These are phyloP conservation scores for Fusarium incarnatum DNA, from an alignment of 2,329 filamentous ascomycete genomes.

Conservation along the genomic window DNA sequence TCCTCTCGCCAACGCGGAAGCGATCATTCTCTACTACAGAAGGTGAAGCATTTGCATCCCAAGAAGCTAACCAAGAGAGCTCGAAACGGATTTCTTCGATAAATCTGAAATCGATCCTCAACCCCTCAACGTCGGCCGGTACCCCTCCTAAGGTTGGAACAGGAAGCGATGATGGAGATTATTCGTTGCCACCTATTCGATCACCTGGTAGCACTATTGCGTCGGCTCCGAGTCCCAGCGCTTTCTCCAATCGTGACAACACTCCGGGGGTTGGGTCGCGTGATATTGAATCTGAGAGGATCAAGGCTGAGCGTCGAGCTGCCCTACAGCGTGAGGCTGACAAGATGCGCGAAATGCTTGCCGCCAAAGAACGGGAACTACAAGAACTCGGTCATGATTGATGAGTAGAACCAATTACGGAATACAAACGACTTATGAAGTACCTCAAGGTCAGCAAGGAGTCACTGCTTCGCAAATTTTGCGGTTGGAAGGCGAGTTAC, in stretches of 20 bases:
- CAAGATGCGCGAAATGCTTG: conserved; percentile 77
- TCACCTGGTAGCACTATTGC: conserved; percentile 57
- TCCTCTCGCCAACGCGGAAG: conserved; percentile 71
- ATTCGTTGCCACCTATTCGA: conserved; percentile 56
- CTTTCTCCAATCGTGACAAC: conserved; percentile 52
- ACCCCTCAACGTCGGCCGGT: conserved; percentile 59
- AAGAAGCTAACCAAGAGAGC: conserved; percentile 58
- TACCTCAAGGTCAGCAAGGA: conserved; percentile 40
- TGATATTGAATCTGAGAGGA: conserved; percentile 59
- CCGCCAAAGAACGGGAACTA: conserved; percentile 79
- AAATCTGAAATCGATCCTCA: conserved; percentile 81
- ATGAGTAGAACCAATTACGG: conserved; percentile 37
- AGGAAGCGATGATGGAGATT: conserved; percentile 55
- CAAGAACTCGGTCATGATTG: conserved; percentile 51
- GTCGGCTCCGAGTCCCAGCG: conserved; percentile 57
- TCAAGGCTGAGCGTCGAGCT: conserved; percentile 71
- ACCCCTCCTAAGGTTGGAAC: conserved; percentile 37
- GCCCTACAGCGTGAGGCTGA: conserved; percentile 79
- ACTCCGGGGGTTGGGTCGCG: conserved; percentile 42
- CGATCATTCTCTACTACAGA: conserved; percentile 74
- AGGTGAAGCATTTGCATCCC: conserved; percentile 57
- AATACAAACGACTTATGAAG: conserved; percentile 44
- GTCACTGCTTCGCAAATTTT: conserved; percentile 37
- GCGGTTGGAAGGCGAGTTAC: conserved; percentile 25
- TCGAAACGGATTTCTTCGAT: conserved; percentile 78